These are phyloP conservation scores for Oryza officinalis DNA, from an alignment of 176 grass and related monocot genomes.

Conservation along the genomic window DNA sequence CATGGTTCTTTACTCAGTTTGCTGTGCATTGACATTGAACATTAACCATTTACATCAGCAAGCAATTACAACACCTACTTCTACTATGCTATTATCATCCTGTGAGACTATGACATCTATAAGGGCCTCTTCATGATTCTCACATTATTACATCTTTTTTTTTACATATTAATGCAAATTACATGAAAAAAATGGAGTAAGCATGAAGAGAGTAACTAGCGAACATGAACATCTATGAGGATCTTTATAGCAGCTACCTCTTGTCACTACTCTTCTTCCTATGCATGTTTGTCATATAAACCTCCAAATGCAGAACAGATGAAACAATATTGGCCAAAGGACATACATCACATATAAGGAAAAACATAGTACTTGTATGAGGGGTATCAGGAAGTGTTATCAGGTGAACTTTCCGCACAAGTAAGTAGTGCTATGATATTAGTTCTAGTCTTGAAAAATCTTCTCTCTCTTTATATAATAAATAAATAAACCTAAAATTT, in stretches of 20 bases:
- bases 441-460: background rate
- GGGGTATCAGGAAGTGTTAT: background rate
- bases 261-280: too few relatives aligned
- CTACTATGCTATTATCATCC: too few relatives aligned
- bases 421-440: background rate
- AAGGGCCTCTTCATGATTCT: background rate
- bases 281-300: too few relatives aligned
- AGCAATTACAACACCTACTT: too few relatives aligned
- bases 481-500: background rate
- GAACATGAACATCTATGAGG: too few relatives aligned
- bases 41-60: too few relatives aligned
- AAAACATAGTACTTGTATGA: background rate
- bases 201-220: too few relatives aligned
- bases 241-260: too few relatives aligned
- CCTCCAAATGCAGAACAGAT: too few relatives aligned
- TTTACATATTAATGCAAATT: background rate
- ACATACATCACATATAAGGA: background rate
- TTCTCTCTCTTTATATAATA: too few relatives aligned
- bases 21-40: background rate
- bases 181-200: background rate
- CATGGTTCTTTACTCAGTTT: background rate
- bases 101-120: background rate
- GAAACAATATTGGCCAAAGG: background rate
- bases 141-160: background rate
- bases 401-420: background rate